Percentiles rank a stretch among this genome's conserved stretches.
Evolutionary conservation across 441 rosid genomes (phyloP).

Genomic region (Gossypium schwendimanii): DNA sequence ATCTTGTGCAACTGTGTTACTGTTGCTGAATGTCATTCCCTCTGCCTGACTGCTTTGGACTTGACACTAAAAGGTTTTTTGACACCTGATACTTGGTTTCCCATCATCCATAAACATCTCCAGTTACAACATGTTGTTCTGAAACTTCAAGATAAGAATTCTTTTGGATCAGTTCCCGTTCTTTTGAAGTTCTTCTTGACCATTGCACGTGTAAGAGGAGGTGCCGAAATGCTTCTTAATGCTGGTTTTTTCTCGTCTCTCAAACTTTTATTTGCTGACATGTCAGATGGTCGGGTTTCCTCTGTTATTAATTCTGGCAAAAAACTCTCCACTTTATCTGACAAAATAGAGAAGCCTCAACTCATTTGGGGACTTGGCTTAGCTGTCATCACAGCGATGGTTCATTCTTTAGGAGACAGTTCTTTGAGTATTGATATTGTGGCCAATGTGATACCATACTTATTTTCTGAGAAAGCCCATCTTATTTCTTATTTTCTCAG

Average conservation of each 20-base stretch:
- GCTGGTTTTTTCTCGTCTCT: constrained; percentile 66
- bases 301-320: constrained; percentile 29
- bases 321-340: constrained; percentile 25
- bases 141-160: constrained; percentile 62
- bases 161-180: constrained; percentile 39
- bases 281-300: constrained; percentile 37
- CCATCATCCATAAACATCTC: constrained; percentile 69
- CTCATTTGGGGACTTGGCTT: constrained; percentile 76
- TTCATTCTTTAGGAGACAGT: constrained; percentile 62
- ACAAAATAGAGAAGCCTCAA: constrained; percentile 52
- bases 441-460: constrained; percentile 60
- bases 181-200: constrained; percentile 71
- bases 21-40: constrained; percentile 45
- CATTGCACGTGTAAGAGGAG: constrained; percentile 68
- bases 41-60: constrained; percentile 63
- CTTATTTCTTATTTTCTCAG: constrained; percentile 58
- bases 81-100: constrained; percentile 77
- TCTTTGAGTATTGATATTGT: constrained; percentile 38
- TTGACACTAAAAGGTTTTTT: constrained; percentile 46
- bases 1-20: constrained; percentile 58
- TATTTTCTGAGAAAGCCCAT: constrained; percentile 67
- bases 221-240: constrained; percentile 79
- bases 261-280: constrained; percentile 51
- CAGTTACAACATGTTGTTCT: constrained; percentile 50
- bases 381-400: constrained; percentile 77